Base-by-base conservation (phyloP, 2,329 filamentous ascomycete genomes). In the Aureobasidium sp. region DNA sequence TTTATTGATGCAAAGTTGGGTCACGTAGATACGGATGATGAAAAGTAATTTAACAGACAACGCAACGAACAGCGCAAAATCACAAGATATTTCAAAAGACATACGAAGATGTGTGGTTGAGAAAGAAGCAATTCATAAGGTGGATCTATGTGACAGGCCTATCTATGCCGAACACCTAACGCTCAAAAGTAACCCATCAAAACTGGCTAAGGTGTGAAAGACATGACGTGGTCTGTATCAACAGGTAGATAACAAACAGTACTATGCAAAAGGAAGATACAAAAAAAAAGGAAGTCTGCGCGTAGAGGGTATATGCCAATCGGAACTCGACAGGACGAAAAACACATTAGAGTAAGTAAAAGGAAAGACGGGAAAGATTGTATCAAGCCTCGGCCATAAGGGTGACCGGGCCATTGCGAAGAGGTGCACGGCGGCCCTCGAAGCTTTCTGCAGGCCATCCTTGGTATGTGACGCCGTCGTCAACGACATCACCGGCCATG, bases 401-500 rank as follows among this genome's bases (percentile, higher is more conserved):
- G 11, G 49, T 53, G 49, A 53, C 49, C 2, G 49, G 35, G 35
- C 49, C 49, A n/a, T 53, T 53, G 49, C 49, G 49, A 40, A 53
- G 51, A 43, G 53, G 53, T 13, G 53, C 53, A 27, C 53, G 40
- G 3, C 29, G 23, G 21, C 40, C 49, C 17, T 53, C 47, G 62
- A 75, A 78, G 57, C 71, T 69, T 57, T 77, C 75, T 1, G 75
- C 78, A 1, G 81, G 80, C 80, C 81, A 83, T 0, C 81, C 81
- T 67, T 84, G 81, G 70, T 80, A 77, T 1, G 79, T 79, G 59
- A 67, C 70, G 0, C 74, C 75, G 58, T 76, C 74, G 51, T 79
- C 79, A 0, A 83, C 80, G 42, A 80, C 72, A 67, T 84, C 81
- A 4, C 81, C 81, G 1, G 77, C 77, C 75, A 84, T 79, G 43